A percentile compares a stretch with the other conserved stretches of the same genome.
These are phyloP conservation scores for Claviceps sp. DNA, from an alignment of 2,329 filamentous ascomycete genomes.

Conservation along the genomic window DNA sequence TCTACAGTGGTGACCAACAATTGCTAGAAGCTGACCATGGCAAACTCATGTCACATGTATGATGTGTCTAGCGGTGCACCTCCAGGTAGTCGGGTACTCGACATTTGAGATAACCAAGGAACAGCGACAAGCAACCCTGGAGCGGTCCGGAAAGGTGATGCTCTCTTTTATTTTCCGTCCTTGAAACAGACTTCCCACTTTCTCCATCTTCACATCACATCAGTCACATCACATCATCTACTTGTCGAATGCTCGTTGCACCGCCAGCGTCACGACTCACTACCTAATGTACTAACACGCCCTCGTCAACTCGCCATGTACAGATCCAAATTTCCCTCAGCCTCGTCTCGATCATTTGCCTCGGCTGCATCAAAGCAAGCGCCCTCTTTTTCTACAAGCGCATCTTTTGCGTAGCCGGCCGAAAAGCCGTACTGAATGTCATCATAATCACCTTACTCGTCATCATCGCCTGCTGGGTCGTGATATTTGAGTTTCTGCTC, in stretches of 20 bases:
- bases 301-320: neutral
- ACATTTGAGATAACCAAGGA: neutral
- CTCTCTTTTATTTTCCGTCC: too few species aligned
- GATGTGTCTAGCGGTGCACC: neutral
- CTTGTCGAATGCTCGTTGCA: too few species aligned
- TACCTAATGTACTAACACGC: neutral
- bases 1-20: too few species aligned
- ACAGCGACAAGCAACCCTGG: neutral
- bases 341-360: constrained; percentile 3
- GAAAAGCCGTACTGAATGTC: constrained; percentile 5
- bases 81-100: neutral
- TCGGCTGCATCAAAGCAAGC: constrained; percentile 9
- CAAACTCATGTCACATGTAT: too few species aligned
- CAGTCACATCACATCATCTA: too few species aligned
- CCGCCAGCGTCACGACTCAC: too few species aligned
- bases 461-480: constrained; percentile 8
- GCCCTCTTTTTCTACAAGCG: constrained; percentile 12
- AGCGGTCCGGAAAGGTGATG: neutral
- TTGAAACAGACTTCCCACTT: too few species aligned
- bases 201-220: too few species aligned
- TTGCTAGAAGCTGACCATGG: too few species aligned
- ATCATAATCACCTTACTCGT: constrained; percentile 5
- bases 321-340: constrained; percentile 7
- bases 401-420: constrained; percentile 8
- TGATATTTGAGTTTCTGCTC: constrained; percentile 9